Evolutionary conservation across 2,329 filamentous ascomycete genomes (phyloP).

Genomic region (Colletotrichum plurivorum): DNA sequence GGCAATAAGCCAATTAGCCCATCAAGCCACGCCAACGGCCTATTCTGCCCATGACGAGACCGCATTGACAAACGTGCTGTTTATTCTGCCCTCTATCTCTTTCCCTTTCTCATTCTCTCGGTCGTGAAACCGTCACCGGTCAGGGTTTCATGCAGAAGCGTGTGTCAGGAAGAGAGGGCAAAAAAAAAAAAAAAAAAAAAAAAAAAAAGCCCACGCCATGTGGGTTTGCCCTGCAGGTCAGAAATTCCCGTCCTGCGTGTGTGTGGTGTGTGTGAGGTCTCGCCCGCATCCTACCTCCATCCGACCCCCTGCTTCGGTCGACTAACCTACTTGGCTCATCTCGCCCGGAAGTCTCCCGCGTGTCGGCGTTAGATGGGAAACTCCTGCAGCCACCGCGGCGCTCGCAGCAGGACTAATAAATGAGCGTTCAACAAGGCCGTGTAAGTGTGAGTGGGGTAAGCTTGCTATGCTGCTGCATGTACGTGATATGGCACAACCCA

Average conservation of each 20-base stretch:
- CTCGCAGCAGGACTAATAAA: too few species aligned
- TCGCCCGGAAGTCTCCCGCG: constrained; percentile 23
- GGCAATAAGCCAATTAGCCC: neutral
- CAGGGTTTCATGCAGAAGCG: constrained; percentile 36
- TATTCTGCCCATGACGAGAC: constrained; percentile 13
- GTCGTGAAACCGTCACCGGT: constrained; percentile 11
- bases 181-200: too few species aligned
- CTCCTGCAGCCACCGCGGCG: neutral
- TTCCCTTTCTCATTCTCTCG: too few species aligned
- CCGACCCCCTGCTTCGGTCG: neutral
- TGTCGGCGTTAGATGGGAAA: constrained; percentile 14
- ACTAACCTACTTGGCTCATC: constrained; percentile 21
- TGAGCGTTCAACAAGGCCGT: neutral
- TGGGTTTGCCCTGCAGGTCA: constrained; percentile 5
- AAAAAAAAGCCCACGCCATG: constrained; percentile 12
- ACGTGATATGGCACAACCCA: neutral
- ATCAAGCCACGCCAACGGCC: neutral
- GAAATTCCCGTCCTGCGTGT: neutral
- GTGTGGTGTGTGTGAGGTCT: too few species aligned
- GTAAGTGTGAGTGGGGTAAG: neutral
- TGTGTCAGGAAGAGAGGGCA: constrained; percentile 14
- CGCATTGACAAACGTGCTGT: constrained; percentile 21
- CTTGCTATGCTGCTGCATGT: neutral
- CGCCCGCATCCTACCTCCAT: neutral
- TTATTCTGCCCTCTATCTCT: neutral